These are phyloP conservation scores for Sugiyamaella floridensis DNA, from an alignment of 805 yeast species.

Conservation along the genomic window DNA sequence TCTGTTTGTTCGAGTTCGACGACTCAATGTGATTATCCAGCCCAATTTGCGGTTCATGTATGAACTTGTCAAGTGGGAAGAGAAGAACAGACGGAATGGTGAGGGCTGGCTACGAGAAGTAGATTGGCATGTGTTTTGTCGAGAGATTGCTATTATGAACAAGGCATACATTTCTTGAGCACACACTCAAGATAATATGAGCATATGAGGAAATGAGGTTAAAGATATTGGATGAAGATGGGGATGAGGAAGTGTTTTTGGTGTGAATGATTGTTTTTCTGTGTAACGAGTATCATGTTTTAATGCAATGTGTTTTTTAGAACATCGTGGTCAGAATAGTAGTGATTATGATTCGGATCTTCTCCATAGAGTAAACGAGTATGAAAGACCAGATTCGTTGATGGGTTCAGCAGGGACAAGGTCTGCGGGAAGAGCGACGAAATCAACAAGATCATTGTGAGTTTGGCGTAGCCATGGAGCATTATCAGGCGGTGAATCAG, in stretches of 20 bases:
- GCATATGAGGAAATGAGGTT: slow-evolving; percentile 20
- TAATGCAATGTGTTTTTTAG: background rate
- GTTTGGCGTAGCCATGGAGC: slow-evolving; percentile 29
- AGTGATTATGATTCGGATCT: background rate
- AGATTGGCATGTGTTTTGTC: slow-evolving; percentile 84
- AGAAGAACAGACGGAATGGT: slow-evolving; percentile 24
- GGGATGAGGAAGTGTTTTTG: background rate
- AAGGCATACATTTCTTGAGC: slow-evolving; percentile 45
- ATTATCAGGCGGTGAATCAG: slow-evolving; percentile 7
- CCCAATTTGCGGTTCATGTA: slow-evolving; percentile 90
- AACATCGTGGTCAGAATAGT: background rate
- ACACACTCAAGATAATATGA: background rate
- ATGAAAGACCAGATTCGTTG: slow-evolving; percentile 46
- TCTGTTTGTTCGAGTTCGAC: slow-evolving; percentile 77
- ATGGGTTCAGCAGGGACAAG: slow-evolving; percentile 25
- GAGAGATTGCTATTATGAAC: slow-evolving; percentile 75
- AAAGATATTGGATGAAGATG: background rate
- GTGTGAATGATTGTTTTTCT: slow-evolving; percentile 6
- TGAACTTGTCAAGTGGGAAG: slow-evolving; percentile 73
- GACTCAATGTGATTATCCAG: slow-evolving; percentile 88
- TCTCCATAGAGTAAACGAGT: slow-evolving; percentile 57
- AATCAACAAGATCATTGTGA: slow-evolving; percentile 33
- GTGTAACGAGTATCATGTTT: background rate
- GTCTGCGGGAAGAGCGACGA: slow-evolving; percentile 28
- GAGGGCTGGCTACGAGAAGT: slow-evolving; percentile 46